phyloP scores from a whole-genome alignment of 2,329 filamentous ascomycete species.

The Phoma sp. region DNA sequence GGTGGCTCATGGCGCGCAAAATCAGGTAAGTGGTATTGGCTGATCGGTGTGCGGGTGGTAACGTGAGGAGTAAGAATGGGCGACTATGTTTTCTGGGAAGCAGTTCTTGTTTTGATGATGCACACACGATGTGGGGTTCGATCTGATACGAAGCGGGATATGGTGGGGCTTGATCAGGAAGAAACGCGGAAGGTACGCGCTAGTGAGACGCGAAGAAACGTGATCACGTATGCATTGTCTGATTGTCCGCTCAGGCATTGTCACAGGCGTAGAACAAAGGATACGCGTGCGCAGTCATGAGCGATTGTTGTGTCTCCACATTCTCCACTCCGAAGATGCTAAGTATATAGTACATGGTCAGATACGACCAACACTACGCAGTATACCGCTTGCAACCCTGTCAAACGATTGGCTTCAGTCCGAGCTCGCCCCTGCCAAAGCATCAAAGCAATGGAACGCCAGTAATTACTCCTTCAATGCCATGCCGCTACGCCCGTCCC shows the following conservation, averaged over 20 bases:
- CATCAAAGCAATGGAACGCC: conserved; percentile 25
- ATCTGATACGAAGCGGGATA: conserved; percentile 8
- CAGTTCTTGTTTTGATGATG: neutral
- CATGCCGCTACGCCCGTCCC: conserved; percentile 33
- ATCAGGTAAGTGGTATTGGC: neutral
- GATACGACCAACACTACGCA: conserved; percentile 3
- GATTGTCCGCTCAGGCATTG: neutral
- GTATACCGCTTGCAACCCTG: conserved; percentile 2
- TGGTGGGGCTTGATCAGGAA: conserved; percentile 5
- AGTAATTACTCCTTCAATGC: conserved; percentile 35
- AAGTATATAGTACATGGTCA: conserved; percentile 18
- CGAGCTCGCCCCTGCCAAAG: neutral
- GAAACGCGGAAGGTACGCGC: conserved; percentile 14
- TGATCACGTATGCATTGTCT: conserved; percentile 1
- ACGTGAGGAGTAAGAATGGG: neutral
- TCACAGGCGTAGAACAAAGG: too few relatives aligned
- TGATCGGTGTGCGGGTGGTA: neutral
- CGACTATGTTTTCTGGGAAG: too few relatives aligned
- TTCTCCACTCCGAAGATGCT: neutral
- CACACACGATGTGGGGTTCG: conserved; percentile 4
- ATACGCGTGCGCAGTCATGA: too few relatives aligned
- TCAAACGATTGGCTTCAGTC: neutral
- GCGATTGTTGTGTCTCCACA: neutral
- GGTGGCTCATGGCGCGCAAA: conserved; percentile 5
- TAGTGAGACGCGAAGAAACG: conserved; percentile 19